These are phyloP conservation scores for Antitrichia curtipendula DNA, from an alignment of 225 moss, liverwort and hornwort genomes.

Conservation along the genomic window DNA sequence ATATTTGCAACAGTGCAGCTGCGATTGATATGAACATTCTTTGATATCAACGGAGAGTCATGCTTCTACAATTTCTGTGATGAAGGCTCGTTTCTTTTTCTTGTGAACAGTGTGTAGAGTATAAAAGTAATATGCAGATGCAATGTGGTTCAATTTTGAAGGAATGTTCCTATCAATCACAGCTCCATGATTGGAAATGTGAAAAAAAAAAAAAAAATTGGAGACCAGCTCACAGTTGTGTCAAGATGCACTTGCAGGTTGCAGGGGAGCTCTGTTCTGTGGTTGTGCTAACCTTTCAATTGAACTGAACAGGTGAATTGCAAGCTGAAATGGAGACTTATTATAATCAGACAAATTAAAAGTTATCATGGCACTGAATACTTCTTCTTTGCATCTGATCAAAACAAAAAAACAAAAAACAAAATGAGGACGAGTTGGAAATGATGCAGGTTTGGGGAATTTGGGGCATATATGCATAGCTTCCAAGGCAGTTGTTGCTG, in stretches of 20 bases:
- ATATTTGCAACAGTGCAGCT: constrained; percentile 74
- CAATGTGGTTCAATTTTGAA: not conserved
- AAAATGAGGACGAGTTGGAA: not conserved
- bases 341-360: not conserved
- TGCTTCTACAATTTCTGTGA: constrained; percentile 31
- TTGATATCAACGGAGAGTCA: constrained; percentile 26
- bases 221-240: not conserved
- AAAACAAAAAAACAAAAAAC: not conserved
- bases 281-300: not conserved
- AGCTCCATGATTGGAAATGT: not conserved
- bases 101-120: constrained; percentile 44
- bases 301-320: not conserved
- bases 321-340: not conserved
- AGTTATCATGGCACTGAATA: not conserved
- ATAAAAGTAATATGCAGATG: not conserved
- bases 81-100: not conserved
- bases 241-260: not conserved
- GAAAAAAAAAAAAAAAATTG: not conserved
- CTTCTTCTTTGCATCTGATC: not conserved
- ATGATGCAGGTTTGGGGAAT: not conserved
- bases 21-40: constrained; percentile 75
- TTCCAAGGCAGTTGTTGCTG: not conserved
- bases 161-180: not conserved
- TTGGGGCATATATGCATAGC: not conserved
- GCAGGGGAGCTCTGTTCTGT: not conserved